These are phyloP conservation scores for Neurospora sp. DNA, from an alignment of 495 filamentous ascomycete genomes.

Conservation along the genomic window DNA sequence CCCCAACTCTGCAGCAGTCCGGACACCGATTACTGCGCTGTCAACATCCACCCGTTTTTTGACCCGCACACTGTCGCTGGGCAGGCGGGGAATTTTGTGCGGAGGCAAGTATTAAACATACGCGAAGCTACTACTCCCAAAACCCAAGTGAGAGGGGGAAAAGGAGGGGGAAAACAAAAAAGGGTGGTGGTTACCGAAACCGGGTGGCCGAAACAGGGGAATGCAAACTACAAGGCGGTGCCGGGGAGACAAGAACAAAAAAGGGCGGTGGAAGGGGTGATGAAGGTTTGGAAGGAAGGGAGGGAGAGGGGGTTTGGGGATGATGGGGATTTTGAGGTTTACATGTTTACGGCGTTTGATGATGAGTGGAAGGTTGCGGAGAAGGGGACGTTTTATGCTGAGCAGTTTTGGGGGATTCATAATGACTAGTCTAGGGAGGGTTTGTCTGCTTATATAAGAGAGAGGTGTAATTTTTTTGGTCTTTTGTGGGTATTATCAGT, in stretches of 20 bases:
- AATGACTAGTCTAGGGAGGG: background rate
- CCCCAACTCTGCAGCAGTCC: constrained; percentile 54
- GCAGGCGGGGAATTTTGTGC: constrained; percentile 55
- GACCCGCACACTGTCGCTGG: constrained; percentile 47
- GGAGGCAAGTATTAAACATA: constrained; percentile 39
- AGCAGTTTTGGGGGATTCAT: constrained; percentile 63
- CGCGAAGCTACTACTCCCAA: constrained; percentile 4
- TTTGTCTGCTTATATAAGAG: background rate
- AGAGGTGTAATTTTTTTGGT: too few relatives aligned
- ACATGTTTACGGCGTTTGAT: constrained; percentile 69
- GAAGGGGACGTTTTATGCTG: constrained; percentile 51
- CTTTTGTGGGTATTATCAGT: background rate
- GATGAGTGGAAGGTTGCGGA: constrained; percentile 70
- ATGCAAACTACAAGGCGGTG: constrained; percentile 52
- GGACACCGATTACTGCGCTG: constrained; percentile 62
- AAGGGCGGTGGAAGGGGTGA: constrained; percentile 53
- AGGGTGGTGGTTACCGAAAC: constrained; percentile 53
- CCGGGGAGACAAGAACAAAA: constrained; percentile 54
- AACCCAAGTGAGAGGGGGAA: too few relatives aligned
- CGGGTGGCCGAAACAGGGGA: constrained; percentile 70
- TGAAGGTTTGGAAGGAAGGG: constrained; percentile 33
- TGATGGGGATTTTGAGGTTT: constrained; percentile 1
- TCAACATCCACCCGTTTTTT: constrained; percentile 82
- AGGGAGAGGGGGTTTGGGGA: constrained; percentile 31
- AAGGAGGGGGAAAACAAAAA: constrained; percentile 13